These are phyloP conservation scores for Cronartium quercuum DNA, from an alignment of 1,284 basidiomycete genomes.

Conservation along the genomic window DNA sequence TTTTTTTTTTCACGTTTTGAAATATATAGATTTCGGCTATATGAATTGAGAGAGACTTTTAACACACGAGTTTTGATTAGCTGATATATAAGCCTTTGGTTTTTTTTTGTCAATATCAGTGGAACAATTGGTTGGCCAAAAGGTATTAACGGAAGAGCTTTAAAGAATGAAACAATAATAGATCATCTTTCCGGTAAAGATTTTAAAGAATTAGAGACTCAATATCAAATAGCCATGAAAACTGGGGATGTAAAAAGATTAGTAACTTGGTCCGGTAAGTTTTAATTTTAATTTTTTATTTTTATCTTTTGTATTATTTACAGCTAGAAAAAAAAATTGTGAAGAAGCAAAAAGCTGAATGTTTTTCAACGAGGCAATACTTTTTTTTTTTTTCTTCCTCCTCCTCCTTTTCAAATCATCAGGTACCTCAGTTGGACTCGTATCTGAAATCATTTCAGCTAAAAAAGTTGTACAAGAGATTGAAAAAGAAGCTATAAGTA, in stretches of 20 bases:
- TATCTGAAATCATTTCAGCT: background rate
- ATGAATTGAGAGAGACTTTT: too few relatives aligned
- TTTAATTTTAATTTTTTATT: slow-evolving; percentile 60
- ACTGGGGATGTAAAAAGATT: slow-evolving; percentile 55
- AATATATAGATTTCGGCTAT: too few relatives aligned
- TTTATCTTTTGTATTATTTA: background rate
- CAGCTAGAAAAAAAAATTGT: background rate
- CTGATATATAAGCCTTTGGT: background rate
- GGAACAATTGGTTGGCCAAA: slow-evolving; percentile 31
- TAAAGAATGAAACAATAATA: slow-evolving; percentile 58
- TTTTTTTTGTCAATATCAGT: background rate
- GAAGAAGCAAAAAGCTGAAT: background rate
- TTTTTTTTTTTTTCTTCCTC: background rate
- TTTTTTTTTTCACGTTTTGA: background rate
- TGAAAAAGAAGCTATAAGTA: background rate
- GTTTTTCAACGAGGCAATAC: background rate
- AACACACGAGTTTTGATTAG: background rate
- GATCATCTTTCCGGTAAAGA: slow-evolving; percentile 58
- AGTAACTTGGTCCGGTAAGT: slow-evolving; percentile 64
- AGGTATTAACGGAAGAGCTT: slow-evolving; percentile 50
- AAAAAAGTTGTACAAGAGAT: background rate
- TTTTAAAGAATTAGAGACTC: slow-evolving; percentile 53
- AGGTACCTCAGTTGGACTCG: background rate
- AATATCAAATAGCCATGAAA: slow-evolving; percentile 53
- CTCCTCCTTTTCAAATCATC: too few relatives aligned